Evolutionary conservation across 2,329 filamentous ascomycete species (phyloP), one percentile per base, ranked within the genome.

Genomic region (Tolypocladium pustulatum): DNA sequence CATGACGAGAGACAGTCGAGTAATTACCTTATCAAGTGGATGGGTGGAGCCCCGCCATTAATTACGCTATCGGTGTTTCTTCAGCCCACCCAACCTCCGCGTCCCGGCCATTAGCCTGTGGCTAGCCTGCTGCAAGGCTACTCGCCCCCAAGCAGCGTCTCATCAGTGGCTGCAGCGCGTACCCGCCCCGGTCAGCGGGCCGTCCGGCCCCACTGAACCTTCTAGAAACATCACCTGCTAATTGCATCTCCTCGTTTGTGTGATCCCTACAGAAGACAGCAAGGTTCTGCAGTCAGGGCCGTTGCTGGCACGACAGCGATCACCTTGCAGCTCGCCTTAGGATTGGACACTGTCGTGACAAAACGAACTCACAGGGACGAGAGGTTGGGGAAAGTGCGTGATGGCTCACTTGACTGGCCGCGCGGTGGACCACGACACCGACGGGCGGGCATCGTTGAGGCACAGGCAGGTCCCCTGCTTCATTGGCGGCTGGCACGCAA

Each of bases 121-220:
- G 34, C 53, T 34, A 10, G 27, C 13, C 30, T 20, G 22, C 34
- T 25, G 53, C 34, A 22, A 38, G 34, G 34, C 53, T 12, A 4
- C 17, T n/a, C 49, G 17, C 20, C 46, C 43, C 15, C 43, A 27
- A 12, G 20, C 22, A 20, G 46, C 46, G 27, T 53, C 30, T 32
- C 49, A 41, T 32, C 49, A 41, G 54, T 55, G 54, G 54, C 54
- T 41, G 54, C 54, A 55, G 54, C 25, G 54, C 20, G 9, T 30
- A 38, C 54, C 37, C 49, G 10, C 30, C 49, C 20, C 49, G 17
- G 30, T 34, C 27, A 13, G 49, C 49, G 49, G 49, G 22, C 49
- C 49, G 49, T 20, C 30, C 56, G 41, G 68, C 66, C 71, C 74
- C 74, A 76, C 73, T 72, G 74, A 76, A 76, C 65, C 72, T 76